Evolutionary conservation across 768 basidiomycete species (phyloP).

Genomic region (Hygrocybe coccinea): DNA sequence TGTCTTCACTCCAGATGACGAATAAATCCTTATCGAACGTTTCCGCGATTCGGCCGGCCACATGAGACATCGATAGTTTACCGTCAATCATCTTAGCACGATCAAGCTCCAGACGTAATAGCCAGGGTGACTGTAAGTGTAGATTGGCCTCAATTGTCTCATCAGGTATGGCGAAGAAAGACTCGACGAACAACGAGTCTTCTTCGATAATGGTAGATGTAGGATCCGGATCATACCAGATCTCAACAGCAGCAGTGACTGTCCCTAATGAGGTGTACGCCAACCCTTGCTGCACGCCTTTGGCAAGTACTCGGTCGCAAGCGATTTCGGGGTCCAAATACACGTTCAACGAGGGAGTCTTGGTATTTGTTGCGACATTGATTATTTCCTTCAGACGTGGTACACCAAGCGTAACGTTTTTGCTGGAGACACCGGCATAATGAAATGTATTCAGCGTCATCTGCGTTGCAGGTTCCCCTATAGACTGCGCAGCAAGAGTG

Average conservation of each 20-base stretch:
- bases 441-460: conserved; percentile 99
- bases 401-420: conserved; percentile 99
- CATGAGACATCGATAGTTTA: conserved; percentile 91
- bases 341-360: conserved; percentile 94
- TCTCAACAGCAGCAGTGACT: conserved; percentile 91
- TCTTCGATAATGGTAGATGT: conserved; percentile 93
- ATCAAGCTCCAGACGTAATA: conserved; percentile 93
- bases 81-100: conserved; percentile 97
- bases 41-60: conserved; percentile 88
- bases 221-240: conserved; percentile 96
- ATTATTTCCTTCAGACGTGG: conserved; percentile 99
- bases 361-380: conserved; percentile 97
- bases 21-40: conserved; percentile 95
- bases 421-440: conserved; percentile 99
- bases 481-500: conserved; percentile 95
- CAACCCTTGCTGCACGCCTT: conserved; percentile 88
- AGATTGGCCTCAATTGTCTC: conserved; percentile 90
- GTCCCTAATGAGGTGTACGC: conserved; percentile 92
- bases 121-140: conserved; percentile 92
- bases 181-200: conserved; percentile 91
- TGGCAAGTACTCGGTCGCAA: conserved; percentile 57
- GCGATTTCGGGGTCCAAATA: conserved; percentile 75
- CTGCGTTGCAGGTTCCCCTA: conserved; percentile 98
- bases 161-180: conserved; percentile 99
- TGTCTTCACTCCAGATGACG: conserved; percentile 98